These are phyloP conservation scores for Wallacemonas rigidus DNA, from an alignment of 208 protist species.

Conservation along the genomic window DNA sequence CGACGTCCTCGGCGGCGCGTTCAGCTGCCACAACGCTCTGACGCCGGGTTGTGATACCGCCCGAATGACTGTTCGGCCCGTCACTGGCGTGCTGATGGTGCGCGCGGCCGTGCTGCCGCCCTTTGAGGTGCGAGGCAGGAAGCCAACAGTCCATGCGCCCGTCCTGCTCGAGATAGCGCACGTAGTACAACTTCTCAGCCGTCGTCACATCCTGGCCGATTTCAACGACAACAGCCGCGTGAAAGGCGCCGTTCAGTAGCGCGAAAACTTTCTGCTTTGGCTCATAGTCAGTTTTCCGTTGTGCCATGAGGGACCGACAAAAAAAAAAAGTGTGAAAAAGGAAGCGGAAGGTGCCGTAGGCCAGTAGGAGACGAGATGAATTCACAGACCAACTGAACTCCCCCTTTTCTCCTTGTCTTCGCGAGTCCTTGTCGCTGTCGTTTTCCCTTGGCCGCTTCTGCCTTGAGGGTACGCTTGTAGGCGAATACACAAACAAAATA, in stretches of 20 bases:
- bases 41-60: constrained; percentile 71
- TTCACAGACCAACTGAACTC: no score
- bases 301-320: constrained; percentile 1
- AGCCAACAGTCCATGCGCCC: constrained; percentile 89
- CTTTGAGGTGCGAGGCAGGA: constrained; percentile 66
- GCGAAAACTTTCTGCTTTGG: constrained; percentile 84
- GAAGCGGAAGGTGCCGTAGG: not conserved
- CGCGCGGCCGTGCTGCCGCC: constrained; percentile 59
- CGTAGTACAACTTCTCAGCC: constrained; percentile 74
- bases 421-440: not conserved
- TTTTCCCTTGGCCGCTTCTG: not conserved
- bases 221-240: constrained; percentile 74
- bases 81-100: constrained; percentile 35
- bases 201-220: constrained; percentile 56
- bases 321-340: constrained; percentile 16
- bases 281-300: constrained; percentile 50
- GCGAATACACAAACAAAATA: not conserved
- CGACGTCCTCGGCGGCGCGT: constrained; percentile 12
- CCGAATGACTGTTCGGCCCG: constrained; percentile 23
- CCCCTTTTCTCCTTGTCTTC: no score
- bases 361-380: not conserved
- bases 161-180: constrained; percentile 90
- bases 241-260: constrained; percentile 75
- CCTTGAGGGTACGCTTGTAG: not conserved
- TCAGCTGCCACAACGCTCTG: constrained; percentile 48